phyloP scores from a whole-genome alignment of 306 rosid species.

The Canavalia gladiata region DNA sequence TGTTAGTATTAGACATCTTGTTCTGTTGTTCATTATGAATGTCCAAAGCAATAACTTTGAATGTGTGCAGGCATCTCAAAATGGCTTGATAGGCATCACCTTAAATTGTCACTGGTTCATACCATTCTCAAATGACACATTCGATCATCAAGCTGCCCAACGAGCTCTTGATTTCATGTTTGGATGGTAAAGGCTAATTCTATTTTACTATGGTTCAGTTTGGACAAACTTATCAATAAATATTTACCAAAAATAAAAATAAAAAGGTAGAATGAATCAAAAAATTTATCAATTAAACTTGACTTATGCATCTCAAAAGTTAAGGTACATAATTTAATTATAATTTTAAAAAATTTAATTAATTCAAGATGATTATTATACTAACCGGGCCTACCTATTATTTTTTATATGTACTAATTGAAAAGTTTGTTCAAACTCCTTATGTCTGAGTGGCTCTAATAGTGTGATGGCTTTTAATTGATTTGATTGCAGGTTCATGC shows the following conservation, averaged over 20 bases:
- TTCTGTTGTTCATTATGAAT: conserved; percentile 22
- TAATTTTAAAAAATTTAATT: too few species aligned
- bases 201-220: not conserved
- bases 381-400: too few species aligned
- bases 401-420: too few species aligned
- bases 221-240: too few species aligned
- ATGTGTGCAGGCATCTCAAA: conserved; percentile 55
- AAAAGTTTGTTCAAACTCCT: not conserved
- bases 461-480: not conserved
- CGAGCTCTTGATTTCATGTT: conserved; percentile 64
- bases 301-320: too few species aligned
- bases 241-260: too few species aligned
- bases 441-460: too few species aligned
- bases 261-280: too few species aligned
- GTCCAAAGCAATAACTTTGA: conserved; percentile 7
- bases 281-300: too few species aligned
- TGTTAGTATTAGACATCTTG: not conserved
- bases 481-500: conserved; percentile 62
- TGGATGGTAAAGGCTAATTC: conserved; percentile 62
- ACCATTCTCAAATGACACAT: conserved; percentile 52
- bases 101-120: conserved; percentile 58
- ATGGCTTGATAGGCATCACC: conserved; percentile 66
- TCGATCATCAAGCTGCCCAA: conserved; percentile 49
- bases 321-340: too few species aligned
- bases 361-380: too few species aligned